phyloP scores from a whole-genome alignment of 164 flowering plant species.

The Umbellularia californica region DNA sequence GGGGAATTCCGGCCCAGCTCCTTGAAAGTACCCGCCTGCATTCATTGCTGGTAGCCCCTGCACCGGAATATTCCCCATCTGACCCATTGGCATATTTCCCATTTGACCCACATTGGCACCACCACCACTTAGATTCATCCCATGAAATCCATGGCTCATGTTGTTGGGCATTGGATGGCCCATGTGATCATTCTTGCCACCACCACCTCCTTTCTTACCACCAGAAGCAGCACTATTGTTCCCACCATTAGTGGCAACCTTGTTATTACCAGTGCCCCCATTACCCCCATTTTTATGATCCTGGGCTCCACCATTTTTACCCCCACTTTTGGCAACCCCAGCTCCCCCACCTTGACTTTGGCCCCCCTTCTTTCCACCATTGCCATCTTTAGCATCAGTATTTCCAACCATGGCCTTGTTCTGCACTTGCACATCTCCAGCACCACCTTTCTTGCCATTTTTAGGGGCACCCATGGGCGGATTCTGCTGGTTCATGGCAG shows the following conservation, averaged over 20 bases:
- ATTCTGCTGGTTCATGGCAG: slow-evolving; percentile 15
- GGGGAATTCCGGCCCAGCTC: slow-evolving; percentile 48
- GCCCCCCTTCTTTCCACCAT: slow-evolving; percentile 44
- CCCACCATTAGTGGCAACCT: slow-evolving; percentile 26
- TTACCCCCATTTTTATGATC: slow-evolving; percentile 32
- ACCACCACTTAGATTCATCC: slow-evolving; percentile 27
- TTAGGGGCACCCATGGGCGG: slow-evolving; percentile 14
- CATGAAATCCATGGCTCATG: slow-evolving; percentile 29
- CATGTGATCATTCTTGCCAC: slow-evolving; percentile 19
- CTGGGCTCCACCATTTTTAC: slow-evolving; percentile 30
- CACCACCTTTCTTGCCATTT: slow-evolving; percentile 22
- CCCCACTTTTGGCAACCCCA: slow-evolving; percentile 29
- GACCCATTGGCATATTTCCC: slow-evolving; percentile 42
- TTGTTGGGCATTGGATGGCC: slow-evolving; percentile 21
- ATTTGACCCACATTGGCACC: slow-evolving; percentile 32
- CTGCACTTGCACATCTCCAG: slow-evolving; percentile 16
- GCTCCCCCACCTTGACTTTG: slow-evolving; percentile 32
- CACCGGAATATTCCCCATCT: slow-evolving; percentile 51
- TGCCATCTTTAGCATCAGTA: slow-evolving; percentile 23
- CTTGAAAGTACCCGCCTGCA: slow-evolving; percentile 47
- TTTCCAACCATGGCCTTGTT: slow-evolving; percentile 23
- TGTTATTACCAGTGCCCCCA: slow-evolving; percentile 32
- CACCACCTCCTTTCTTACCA: slow-evolving; percentile 35
- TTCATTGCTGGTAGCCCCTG: slow-evolving; percentile 71
- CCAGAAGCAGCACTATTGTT: slow-evolving; percentile 29